Base-by-base conservation (phyloP, 768 basidiomycete genomes). In the Russula earlei region DNA sequence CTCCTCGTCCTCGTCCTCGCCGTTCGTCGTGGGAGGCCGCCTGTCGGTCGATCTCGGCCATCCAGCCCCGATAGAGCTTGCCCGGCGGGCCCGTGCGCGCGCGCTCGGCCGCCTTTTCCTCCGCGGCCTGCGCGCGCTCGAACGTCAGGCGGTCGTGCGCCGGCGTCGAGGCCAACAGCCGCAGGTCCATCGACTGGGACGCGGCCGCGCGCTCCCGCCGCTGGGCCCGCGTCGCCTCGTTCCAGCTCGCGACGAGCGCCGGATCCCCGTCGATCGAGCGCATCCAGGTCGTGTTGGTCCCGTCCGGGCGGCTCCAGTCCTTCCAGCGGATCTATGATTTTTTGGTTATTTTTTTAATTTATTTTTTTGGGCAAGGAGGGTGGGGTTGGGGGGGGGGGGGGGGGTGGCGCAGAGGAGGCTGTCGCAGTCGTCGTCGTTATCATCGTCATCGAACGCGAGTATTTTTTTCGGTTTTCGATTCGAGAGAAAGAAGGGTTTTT, bases 281-380 rank as follows among this genome's bases (percentile, higher is more conserved):
- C 59, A 55, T 48, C 61, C 61, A 62, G 9, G 59, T 62, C 9
- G 61, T 62, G 34, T 60, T 56, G 29, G 61, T 44, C 22, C 61
- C 61, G 20, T 62, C 61, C 2, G 53, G 19, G 20, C 61, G 61
- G 19, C 36, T 48, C 61, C 61, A 62, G 37, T 60, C 31, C 20
- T 36, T 22, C 61, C 61, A 62, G 7, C 61, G 61, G 20, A 62
- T 29, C 61, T 62, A 34, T 19, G 38, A n/a, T n/a, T n/a, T n/a
- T n/a, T n/a, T n/a, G n/a, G n/a, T n/a, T n/a, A n/a, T n/a, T n/a
- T n/a, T n/a, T n/a, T n/a, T n/a, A n/a, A n/a, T n/a, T n/a, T n/a
- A n/a, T n/a, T n/a, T n/a, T n/a, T n/a, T n/a, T n/a, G n/a, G n/a
- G n/a, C n/a, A n/a, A n/a, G n/a, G n/a, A n/a, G n/a, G n/a, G n/a